These are phyloP conservation scores for Annulohypoxylon moriforme DNA, from an alignment of 495 filamentous ascomycete genomes.

Conservation along the genomic window DNA sequence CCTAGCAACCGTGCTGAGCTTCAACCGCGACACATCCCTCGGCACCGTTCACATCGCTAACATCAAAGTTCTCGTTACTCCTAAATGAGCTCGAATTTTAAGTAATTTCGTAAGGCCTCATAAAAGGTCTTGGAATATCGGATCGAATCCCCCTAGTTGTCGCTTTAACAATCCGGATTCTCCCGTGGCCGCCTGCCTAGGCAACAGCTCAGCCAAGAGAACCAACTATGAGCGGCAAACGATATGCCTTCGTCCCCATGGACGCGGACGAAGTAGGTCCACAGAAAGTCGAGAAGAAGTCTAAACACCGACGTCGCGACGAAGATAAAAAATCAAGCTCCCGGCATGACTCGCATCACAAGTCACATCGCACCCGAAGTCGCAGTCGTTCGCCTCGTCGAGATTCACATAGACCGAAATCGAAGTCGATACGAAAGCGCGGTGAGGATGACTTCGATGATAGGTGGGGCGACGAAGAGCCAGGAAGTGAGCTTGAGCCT, in stretches of 20 bases:
- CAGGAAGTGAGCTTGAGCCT: slow-evolving; percentile 59
- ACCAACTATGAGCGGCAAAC: slow-evolving; percentile 66
- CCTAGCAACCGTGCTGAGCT: slow-evolving; percentile 5
- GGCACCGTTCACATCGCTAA: slow-evolving; percentile 11
- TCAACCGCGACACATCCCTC: neutral
- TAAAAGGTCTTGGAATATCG: neutral
- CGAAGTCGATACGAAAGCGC: slow-evolving; percentile 58
- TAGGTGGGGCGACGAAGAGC: slow-evolving; percentile 83
- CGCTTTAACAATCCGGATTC: neutral
- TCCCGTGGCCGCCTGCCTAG: neutral
- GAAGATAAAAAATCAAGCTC: slow-evolving; percentile 38
- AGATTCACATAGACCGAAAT: slow-evolving; percentile 63
- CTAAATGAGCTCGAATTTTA: neutral
- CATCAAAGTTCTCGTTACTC: neutral
- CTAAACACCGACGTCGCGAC: slow-evolving; percentile 57
- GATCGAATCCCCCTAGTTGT: neutral
- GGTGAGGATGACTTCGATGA: slow-evolving; percentile 70
- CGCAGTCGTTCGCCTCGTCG: slow-evolving; percentile 52
- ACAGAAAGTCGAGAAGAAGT: slow-evolving; percentile 62
- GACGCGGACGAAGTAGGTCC: slow-evolving; percentile 74
- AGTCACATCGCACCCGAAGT: slow-evolving; percentile 37
- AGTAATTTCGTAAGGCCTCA: neutral
- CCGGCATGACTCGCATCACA: slow-evolving; percentile 37
- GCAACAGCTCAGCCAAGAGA: neutral
- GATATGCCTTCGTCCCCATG: slow-evolving; percentile 86